A percentile compares a stretch with the other conserved stretches of the same genome.
Conservation (phyloP, 768 basidiomycete genomes). For the Arthromyces matolae region DNA sequence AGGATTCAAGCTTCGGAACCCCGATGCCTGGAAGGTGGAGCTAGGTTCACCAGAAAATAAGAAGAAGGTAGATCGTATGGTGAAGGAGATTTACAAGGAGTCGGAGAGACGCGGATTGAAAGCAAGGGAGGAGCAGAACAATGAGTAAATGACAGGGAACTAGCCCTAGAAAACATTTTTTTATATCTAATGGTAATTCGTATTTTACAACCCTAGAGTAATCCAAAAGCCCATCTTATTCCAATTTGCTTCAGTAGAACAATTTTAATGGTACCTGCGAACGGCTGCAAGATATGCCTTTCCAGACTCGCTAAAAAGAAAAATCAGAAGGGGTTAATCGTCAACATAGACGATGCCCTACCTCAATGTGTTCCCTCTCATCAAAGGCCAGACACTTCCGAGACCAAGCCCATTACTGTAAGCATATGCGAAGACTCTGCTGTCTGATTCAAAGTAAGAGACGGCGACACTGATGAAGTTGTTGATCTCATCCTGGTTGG, state of each 20-base stretch:
- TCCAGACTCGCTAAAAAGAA: constrained; percentile 33
- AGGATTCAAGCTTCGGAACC: constrained; percentile 46
- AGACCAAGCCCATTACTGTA: constrained; percentile 47
- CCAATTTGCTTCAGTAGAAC: no score
- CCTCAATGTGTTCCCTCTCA: constrained; percentile 34
- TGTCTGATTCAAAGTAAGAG: constrained; percentile 33
- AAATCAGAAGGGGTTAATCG: not conserved
- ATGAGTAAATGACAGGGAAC: not conserved
- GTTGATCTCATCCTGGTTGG: constrained; percentile 40
- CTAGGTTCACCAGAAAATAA: constrained; percentile 26
- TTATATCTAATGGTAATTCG: no score
- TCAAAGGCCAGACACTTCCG: constrained; percentile 44
- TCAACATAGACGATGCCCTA: constrained; percentile 15
- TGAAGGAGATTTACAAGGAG: constrained; percentile 23
- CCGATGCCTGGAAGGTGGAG: constrained; percentile 34
- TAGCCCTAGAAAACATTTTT: not conserved
- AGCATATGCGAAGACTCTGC: constrained; percentile 39
- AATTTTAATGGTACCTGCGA: constrained; percentile 32
- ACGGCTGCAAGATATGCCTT: constrained; percentile 38
- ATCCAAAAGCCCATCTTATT: not conserved
- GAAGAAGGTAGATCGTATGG: constrained; percentile 24
- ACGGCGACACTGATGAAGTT: constrained; percentile 38
- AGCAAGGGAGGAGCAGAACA: not conserved
- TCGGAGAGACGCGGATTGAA: constrained; percentile 21
- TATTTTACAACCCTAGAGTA: no score